Evolutionary conservation across 805 yeast genomes (phyloP).

Genomic region (Yarrowia yakushimensis): DNA sequence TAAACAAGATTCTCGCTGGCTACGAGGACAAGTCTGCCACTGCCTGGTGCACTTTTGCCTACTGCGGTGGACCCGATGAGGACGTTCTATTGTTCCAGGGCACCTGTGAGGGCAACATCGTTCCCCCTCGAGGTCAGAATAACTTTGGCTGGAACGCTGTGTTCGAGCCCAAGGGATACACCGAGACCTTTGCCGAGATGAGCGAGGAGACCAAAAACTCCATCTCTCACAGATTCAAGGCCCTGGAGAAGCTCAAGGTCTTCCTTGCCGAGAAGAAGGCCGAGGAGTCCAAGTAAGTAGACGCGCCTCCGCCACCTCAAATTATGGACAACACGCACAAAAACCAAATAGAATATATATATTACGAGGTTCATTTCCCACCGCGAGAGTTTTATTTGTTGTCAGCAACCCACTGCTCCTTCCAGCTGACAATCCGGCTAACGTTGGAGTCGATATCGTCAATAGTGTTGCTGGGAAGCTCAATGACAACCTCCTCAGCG

Average conservation of each 20-base stretch:
- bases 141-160: conserved; percentile 94
- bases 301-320: neutral
- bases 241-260: conserved; percentile 66
- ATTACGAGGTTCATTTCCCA: neutral
- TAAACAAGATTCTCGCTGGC: conserved; percentile 72
- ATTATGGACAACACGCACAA: neutral
- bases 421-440: conserved; percentile 71
- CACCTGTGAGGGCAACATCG: conserved; percentile 74
- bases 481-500: conserved; percentile 76
- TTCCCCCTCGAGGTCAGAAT: conserved; percentile 69
- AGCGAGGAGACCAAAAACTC: conserved; percentile 67
- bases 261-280: conserved; percentile 37
- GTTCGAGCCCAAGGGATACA: conserved; percentile 75
- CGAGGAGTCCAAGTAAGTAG: conserved; percentile 2
- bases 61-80: conserved; percentile 72
- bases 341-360: neutral
- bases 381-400: conserved; percentile 25
- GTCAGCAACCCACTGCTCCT: conserved; percentile 66
- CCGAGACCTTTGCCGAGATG: conserved; percentile 86
- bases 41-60: conserved; percentile 91
- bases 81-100: conserved; percentile 84
- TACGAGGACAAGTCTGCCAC: conserved; percentile 81
- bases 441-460: conserved; percentile 83
- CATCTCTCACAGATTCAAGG: conserved; percentile 84
- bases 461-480: conserved; percentile 63